Conservation (phyloP, 345 rosid genomes). For the Lepidium africanum region DNA sequence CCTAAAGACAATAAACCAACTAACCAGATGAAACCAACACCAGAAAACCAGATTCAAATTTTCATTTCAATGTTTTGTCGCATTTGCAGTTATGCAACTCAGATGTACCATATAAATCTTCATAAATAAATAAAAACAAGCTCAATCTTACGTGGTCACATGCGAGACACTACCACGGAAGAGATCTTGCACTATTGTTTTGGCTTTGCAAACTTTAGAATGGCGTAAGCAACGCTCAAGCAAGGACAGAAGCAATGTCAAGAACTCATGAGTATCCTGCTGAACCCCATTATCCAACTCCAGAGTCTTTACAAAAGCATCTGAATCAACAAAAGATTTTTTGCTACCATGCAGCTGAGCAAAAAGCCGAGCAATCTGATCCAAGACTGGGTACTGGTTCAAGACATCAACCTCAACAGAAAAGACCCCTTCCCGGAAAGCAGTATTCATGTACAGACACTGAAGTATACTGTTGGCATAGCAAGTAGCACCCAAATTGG, state of each 20-base stretch:
- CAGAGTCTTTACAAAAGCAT: conserved; percentile 82
- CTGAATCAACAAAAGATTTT: conserved; percentile 81
- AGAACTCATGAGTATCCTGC: conserved; percentile 96
- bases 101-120: background rate
- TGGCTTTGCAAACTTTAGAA: conserved; percentile 53
- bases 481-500: conserved; percentile 94
- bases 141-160: conserved; percentile 81
- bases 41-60: background rate
- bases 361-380: conserved; percentile 85
- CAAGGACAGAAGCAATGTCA: conserved; percentile 84
- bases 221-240: conserved; percentile 79
- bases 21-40: background rate
- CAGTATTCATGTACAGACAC: conserved; percentile 77
- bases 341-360: conserved; percentile 77
- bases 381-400: conserved; percentile 68
- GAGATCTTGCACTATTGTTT: conserved; percentile 87
- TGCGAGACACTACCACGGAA: conserved; percentile 96
- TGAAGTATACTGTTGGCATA: conserved; percentile 98
- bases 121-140: background rate
- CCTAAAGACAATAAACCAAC: conserved; percentile 30
- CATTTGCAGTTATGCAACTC: background rate
- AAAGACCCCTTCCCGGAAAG: conserved; percentile 75
- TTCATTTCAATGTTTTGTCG: background rate
- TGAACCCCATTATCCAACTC: conserved; percentile 94
- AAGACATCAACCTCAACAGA: conserved; percentile 69